phyloP scores from a whole-genome alignment of 1,284 basidiomycete species.

The Entoloma clypeatum region DNA sequence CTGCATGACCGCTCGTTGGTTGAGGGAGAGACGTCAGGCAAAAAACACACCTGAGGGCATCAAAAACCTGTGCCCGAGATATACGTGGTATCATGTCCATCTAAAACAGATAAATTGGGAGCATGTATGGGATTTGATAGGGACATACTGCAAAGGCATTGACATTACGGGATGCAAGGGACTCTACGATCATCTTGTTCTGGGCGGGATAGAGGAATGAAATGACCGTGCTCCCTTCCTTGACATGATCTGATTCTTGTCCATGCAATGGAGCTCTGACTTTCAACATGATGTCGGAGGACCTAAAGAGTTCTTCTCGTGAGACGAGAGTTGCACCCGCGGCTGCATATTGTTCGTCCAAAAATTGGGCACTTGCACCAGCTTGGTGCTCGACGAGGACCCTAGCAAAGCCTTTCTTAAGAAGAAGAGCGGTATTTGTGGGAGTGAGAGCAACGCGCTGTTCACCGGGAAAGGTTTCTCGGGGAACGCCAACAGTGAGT shows the following conservation, averaged over 20 bases:
- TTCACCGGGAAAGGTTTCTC: slow-evolving; percentile 72
- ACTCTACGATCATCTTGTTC: slow-evolving; percentile 70
- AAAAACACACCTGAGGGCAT: slow-evolving; percentile 64
- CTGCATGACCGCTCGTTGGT: slow-evolving; percentile 32
- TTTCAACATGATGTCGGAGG: slow-evolving; percentile 77
- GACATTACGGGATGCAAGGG: slow-evolving; percentile 56
- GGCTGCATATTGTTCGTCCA: slow-evolving; percentile 70
- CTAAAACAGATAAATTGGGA: slow-evolving; percentile 22
- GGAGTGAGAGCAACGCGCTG: slow-evolving; percentile 78
- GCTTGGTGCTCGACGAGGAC: slow-evolving; percentile 73
- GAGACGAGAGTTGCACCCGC: slow-evolving; percentile 77
- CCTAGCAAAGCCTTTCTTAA: slow-evolving; percentile 76
- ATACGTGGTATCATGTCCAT: slow-evolving; percentile 91
- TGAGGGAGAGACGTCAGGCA: neutral
- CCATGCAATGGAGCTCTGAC: slow-evolving; percentile 68
- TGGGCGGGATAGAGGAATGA: slow-evolving; percentile 83
- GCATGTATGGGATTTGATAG: neutral
- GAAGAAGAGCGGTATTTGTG: slow-evolving; percentile 64
- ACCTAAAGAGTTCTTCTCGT: slow-evolving; percentile 56
- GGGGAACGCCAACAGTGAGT: slow-evolving; percentile 73
- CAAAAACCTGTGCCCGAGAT: slow-evolving; percentile 82
- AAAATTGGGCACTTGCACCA: slow-evolving; percentile 69
- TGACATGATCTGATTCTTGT: slow-evolving; percentile 57
- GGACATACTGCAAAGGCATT: slow-evolving; percentile 56
- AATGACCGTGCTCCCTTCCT: slow-evolving; percentile 71